Conservation (phyloP, 257 asterid genomes). For the Solanum bulbocastanum region DNA sequence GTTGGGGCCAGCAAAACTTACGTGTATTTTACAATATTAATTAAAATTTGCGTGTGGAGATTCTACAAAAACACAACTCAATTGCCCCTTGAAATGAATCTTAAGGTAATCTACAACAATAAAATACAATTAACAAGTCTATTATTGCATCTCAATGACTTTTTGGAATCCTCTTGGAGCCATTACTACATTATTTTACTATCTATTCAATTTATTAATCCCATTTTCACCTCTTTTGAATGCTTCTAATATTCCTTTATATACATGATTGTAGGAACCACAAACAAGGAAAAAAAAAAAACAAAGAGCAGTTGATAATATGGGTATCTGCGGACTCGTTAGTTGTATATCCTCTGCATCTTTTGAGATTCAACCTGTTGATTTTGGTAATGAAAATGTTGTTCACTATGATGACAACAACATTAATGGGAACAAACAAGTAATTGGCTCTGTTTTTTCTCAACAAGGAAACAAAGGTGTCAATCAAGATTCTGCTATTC, state of each 20-base stretch:
- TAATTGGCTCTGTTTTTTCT: constrained; percentile 49
- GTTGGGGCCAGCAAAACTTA: background rate
- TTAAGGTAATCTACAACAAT: constrained; percentile 38
- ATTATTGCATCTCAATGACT: constrained; percentile 30
- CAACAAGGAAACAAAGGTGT: constrained; percentile 58
- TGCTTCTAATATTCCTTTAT: background rate
- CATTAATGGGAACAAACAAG: constrained; percentile 2
- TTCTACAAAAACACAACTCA: constrained; percentile 17
- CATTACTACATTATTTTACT: constrained; percentile 14
- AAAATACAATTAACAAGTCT: constrained; percentile 9
- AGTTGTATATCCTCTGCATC: constrained; percentile 33
- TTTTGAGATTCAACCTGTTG: constrained; percentile 43
- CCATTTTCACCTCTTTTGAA: background rate
- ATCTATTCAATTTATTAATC: background rate
- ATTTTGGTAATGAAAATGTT: constrained; percentile 51
- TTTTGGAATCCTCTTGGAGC: constrained; percentile 27
- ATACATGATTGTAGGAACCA: background rate
- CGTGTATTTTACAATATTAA: background rate
- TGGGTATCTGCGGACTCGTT: constrained; percentile 40
- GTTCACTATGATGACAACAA: constrained; percentile 20
- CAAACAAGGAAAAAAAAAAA: background rate
- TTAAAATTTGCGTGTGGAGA: background rate
- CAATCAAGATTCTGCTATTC: constrained; percentile 70
- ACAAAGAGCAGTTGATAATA: constrained; percentile 15
- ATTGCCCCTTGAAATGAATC: constrained; percentile 77